Conservation (phyloP, 306 rosid species). For the Vigna angularis region DNA sequence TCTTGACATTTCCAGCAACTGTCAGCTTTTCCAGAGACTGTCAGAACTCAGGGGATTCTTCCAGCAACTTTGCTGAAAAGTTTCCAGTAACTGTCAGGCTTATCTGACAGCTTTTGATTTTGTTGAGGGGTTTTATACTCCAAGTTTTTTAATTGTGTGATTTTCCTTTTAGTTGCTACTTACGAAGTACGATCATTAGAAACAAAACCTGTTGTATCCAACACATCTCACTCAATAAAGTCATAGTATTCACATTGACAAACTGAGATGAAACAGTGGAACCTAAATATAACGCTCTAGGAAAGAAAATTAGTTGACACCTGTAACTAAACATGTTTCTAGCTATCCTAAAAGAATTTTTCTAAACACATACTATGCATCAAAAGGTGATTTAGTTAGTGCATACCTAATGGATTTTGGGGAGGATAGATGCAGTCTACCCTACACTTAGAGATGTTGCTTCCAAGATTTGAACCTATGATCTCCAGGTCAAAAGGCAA, state of each 20-base stretch:
- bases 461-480: background rate
- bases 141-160: background rate
- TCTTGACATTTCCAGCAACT: too few relatives aligned
- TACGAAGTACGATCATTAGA: constrained; percentile 20
- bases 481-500: background rate
- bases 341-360: background rate
- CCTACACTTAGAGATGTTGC: background rate
- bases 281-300: background rate
- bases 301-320: constrained; percentile 13
- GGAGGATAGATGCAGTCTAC: background rate
- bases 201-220: background rate
- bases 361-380: background rate
- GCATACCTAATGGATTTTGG: background rate
- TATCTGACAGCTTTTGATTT: too few relatives aligned
- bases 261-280: background rate
- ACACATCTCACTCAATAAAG: background rate
- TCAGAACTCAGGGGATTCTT: too few relatives aligned
- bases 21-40: too few relatives aligned
- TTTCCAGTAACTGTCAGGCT: too few relatives aligned
- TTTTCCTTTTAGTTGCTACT: constrained; percentile 15
- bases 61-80: too few relatives aligned
- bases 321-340: constrained; percentile 26
- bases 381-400: background rate
- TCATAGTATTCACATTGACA: background rate
- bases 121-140: too few relatives aligned